Evolutionary conservation across 768 basidiomycete species (phyloP).

Genomic region (Chalciporus sphaerocephalus): DNA sequence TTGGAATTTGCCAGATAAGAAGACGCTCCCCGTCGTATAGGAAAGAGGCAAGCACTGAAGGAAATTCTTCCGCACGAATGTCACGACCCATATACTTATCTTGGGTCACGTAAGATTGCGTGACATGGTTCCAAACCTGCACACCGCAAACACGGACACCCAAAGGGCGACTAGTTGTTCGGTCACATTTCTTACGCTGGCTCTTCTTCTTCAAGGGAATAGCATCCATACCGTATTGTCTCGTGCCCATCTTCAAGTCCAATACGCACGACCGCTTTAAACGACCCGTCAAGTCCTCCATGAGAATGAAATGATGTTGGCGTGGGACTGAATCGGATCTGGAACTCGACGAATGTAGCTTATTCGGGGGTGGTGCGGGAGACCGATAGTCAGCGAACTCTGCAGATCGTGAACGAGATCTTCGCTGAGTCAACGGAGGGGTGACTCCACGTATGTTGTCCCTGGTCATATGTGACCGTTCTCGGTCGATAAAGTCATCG

Average conservation of each 20-base stretch:
- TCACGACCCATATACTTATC: conserved; percentile 97
- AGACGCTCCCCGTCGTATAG: conserved; percentile 79
- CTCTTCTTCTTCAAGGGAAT: conserved; percentile 92
- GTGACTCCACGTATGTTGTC: conserved; percentile 21
- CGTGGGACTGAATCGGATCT: conserved; percentile 56
- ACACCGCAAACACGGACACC: conserved; percentile 97
- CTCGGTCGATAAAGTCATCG: conserved; percentile 18
- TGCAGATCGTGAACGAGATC: conserved; percentile 41
- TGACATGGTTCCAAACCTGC: conserved; percentile 95
- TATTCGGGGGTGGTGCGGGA: conserved; percentile 25
- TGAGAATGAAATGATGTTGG: conserved; percentile 96
- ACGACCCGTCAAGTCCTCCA: conserved; percentile 96
- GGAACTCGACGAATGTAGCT: conserved; percentile 35
- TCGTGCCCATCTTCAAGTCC: conserved; percentile 99
- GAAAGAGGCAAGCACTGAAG: conserved; percentile 76
- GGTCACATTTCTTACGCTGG: conserved; percentile 96
- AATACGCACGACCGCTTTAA: conserved; percentile 91
- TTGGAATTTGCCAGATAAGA: conserved; percentile 88
- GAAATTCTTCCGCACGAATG: conserved; percentile 81
- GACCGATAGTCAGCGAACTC: conserved; percentile 27
- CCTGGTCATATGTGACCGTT: conserved; percentile 18
- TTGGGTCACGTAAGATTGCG: conserved; percentile 83
- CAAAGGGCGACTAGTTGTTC: conserved; percentile 85
- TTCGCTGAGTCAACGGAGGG: conserved; percentile 33
- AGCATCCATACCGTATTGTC: conserved; percentile 97